Base-by-base conservation (phyloP, 768 basidiomycete species). In the Leucogyrophana mollusca region DNA sequence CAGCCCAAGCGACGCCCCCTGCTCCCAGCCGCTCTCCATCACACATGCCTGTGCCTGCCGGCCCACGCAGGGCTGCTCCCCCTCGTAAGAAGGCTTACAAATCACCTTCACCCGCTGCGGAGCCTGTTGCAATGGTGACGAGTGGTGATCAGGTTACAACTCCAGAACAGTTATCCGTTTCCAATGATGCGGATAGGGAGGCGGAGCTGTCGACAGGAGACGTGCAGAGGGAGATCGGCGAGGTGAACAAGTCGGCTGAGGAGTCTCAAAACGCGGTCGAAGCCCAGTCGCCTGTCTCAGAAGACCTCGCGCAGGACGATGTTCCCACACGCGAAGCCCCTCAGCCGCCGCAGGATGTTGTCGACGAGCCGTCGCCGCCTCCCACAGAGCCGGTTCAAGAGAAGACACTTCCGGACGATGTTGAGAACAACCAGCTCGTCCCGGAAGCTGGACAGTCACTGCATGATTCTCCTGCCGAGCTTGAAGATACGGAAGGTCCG, bases 21-120 rank as follows among this genome's bases (percentile, higher is more conserved):
- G 63, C 65, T 25, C 55, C 67, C 4, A 46, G 71, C 9, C 74
- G 72, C 27, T 67, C 64, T 18, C 78, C 79, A 14, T 50, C 70
- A 4, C 72, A 80, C 0, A 90, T 92, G 83, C 87, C 89, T 17
- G 72, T 88, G 4, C 87, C 89, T 11, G 76, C 79, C 11, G 83
- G 72, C 14, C 89, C 90, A 34, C 80, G 85, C 35, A 78, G 90
- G 4, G 76, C 87, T 20, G 89, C 75, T 3, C 88, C 87, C 39
- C 90, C 90, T 8, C 73, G 89, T 34, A 82, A 75, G 66, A 86
- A 87, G 57, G 58, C 73, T 4, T 69, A 69, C 38, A 85, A 80
- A 61, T 74, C 79, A 1, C 67, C 72, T n/a, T 65, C 74, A 9
- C 65, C 74, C 2, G 9, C 45, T 17, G 46, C 64, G 3, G 60